Conservation (phyloP, 441 rosid species). For the Iberis amara region DNA sequence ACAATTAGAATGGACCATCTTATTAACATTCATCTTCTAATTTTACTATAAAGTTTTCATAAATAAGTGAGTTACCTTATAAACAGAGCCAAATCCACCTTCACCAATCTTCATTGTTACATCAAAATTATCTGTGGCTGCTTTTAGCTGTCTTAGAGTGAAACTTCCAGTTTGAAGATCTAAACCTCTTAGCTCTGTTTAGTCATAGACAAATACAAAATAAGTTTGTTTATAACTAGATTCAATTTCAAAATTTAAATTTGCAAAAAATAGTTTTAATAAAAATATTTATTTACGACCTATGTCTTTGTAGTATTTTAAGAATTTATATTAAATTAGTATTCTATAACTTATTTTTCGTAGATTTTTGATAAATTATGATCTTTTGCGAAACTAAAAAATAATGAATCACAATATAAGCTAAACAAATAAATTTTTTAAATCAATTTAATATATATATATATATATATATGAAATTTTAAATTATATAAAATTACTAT, state of each 20-base stretch:
- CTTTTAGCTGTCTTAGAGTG: conserved; percentile 61
- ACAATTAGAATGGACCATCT: conserved; percentile 10
- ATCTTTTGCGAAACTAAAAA: too few species aligned
- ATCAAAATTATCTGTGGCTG: conserved; percentile 74
- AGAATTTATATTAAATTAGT: too few species aligned
- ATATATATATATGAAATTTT: background rate
- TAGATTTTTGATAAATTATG: too few species aligned
- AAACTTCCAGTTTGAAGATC: conserved; percentile 72
- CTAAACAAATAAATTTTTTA: too few species aligned
- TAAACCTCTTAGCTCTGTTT: conserved; percentile 43
- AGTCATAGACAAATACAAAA: background rate
- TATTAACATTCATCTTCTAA: background rate
- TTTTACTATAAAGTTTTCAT: background rate
- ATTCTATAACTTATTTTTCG: too few species aligned
- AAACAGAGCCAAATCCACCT: conserved; percentile 86
- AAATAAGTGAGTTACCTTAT: conserved; percentile 36
- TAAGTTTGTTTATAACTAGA: too few species aligned
- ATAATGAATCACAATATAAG: too few species aligned
- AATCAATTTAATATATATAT: background rate
- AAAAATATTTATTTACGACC: too few species aligned
- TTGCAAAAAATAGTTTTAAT: too few species aligned
- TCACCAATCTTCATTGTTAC: conserved; percentile 62
- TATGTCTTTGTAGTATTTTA: too few species aligned
- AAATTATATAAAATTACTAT: too few species aligned
- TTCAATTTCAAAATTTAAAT: too few species aligned